These are phyloP conservation scores for Selaginella tamariscina DNA, from an alignment of 75 land plant genomes.

Conservation along the genomic window DNA sequence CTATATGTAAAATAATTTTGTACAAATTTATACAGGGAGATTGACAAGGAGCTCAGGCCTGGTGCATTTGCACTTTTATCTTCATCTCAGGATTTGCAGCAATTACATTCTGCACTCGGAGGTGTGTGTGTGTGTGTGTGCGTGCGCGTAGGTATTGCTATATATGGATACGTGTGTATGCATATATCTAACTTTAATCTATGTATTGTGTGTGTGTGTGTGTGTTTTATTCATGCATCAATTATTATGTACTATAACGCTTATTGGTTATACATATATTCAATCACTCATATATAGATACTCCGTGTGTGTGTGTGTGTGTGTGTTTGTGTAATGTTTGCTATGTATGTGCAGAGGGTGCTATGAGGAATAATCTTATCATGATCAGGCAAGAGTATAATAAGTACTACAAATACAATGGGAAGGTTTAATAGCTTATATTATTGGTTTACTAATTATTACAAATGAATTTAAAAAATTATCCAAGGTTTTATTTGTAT, in stretches of 20 bases:
- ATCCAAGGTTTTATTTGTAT: too few relatives aligned
- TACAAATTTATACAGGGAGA: conserved; percentile 49
- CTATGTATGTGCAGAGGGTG: conserved; percentile 26
- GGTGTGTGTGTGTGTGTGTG: conserved; percentile 32
- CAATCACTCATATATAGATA: neutral
- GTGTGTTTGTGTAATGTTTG: neutral
- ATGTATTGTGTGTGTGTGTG: conserved; percentile 36
- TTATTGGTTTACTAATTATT: too few relatives aligned
- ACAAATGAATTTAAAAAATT: too few relatives aligned
- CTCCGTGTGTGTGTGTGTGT: neutral
- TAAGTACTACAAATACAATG: conserved; percentile 29
- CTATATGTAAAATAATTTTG: too few relatives aligned
- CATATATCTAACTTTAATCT: neutral
- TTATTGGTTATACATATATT: conserved; percentile 27
- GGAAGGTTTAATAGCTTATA: conserved; percentile 31
- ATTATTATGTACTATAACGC: conserved; percentile 27
- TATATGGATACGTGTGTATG: neutral
- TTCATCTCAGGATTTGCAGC: conserved; percentile 67
- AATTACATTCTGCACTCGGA: conserved; percentile 68
- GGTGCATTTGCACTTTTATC: conserved; percentile 83
- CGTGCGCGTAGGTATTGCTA: neutral
- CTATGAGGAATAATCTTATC: conserved; percentile 22
- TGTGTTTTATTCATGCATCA: conserved; percentile 35
- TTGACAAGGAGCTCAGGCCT: conserved; percentile 67
- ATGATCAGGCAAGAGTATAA: conserved; percentile 22